Conservation (phyloP, 306 rosid genomes). For the Fagus crenata region DNA sequence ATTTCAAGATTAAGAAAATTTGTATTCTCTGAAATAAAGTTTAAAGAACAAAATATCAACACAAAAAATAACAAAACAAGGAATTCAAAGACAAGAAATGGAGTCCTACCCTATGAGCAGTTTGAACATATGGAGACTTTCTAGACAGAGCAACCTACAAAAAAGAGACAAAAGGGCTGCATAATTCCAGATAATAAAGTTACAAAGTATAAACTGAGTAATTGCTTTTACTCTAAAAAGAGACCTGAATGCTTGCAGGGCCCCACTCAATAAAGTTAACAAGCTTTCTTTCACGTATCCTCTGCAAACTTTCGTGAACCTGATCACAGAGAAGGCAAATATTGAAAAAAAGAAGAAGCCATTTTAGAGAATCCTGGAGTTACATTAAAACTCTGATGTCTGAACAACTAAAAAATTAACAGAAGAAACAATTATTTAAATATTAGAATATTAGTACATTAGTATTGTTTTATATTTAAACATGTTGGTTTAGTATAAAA, state of each 20-base stretch:
- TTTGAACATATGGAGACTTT: constrained; percentile 98
- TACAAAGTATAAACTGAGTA: constrained; percentile 16
- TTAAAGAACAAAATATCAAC: not conserved
- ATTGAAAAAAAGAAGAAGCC: constrained; percentile 21
- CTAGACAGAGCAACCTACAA: constrained; percentile 93
- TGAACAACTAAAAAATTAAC: too few species aligned
- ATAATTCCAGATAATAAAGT: constrained; percentile 15
- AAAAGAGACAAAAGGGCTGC: constrained; percentile 13
- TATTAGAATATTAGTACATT: too few species aligned
- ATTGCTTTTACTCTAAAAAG: constrained; percentile 22
- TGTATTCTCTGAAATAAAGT: constrained; percentile 5
- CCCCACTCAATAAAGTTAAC: constrained; percentile 99
- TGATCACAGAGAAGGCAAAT: constrained; percentile 40
- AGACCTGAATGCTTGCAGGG: constrained; percentile 98
- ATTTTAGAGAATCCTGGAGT: not conserved
- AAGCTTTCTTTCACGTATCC: constrained; percentile 97
- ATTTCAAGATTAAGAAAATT: not conserved
- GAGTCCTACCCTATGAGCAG: constrained; percentile 80
- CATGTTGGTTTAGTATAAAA: too few species aligned
- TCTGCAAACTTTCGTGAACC: constrained; percentile 99
- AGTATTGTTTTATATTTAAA: too few species aligned
- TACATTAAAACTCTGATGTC: too few species aligned
- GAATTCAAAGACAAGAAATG: constrained; percentile 5
- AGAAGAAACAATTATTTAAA: too few species aligned
- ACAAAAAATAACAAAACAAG: constrained; percentile 9